Percentiles rank a stretch among this genome's conserved stretches.
Conservation (phyloP, 2,329 filamentous ascomycete genomes). For the Cadophora sp. region DNA sequence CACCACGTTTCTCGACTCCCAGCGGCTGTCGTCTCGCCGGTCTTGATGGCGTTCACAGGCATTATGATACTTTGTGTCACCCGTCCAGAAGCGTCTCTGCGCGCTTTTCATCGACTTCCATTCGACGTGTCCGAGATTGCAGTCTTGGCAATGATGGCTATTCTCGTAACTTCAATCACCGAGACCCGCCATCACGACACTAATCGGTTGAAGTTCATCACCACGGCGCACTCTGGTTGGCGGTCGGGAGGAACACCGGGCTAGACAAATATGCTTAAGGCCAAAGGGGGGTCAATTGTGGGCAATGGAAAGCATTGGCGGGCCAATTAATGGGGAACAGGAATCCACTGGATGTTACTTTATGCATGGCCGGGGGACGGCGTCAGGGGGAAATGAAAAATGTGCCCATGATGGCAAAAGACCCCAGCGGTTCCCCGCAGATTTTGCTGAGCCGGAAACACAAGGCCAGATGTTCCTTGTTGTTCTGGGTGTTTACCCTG, state of each 20-base stretch:
- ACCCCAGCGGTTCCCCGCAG: constrained; percentile 18
- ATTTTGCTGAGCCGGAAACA: constrained; percentile 7
- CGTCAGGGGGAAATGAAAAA: constrained; percentile 21
- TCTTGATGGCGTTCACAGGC: not conserved
- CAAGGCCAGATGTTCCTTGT: not conserved
- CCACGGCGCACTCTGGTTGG: constrained; percentile 5
- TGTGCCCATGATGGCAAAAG: not conserved
- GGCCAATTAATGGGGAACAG: not conserved
- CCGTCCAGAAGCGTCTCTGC: not conserved
- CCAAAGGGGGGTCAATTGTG: not conserved
- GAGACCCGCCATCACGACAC: constrained; percentile 18
- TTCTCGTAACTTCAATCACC: constrained; percentile 14
- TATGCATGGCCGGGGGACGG: constrained; percentile 2
- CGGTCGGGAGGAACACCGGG: not conserved
- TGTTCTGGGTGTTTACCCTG: not conserved
- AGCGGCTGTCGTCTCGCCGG: not conserved
- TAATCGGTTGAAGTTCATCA: not conserved
- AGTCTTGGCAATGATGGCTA: constrained; percentile 8
- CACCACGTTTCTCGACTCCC: constrained; percentile 7
- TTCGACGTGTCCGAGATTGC: constrained; percentile 6
- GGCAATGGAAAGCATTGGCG: not conserved
- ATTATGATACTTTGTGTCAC: not conserved
- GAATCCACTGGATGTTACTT: not conserved
- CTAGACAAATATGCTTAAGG: constrained; percentile 11
- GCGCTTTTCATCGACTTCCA: not conserved